Conservation (phyloP, 805 yeast genomes). For the Ogataea chonburiensis region DNA sequence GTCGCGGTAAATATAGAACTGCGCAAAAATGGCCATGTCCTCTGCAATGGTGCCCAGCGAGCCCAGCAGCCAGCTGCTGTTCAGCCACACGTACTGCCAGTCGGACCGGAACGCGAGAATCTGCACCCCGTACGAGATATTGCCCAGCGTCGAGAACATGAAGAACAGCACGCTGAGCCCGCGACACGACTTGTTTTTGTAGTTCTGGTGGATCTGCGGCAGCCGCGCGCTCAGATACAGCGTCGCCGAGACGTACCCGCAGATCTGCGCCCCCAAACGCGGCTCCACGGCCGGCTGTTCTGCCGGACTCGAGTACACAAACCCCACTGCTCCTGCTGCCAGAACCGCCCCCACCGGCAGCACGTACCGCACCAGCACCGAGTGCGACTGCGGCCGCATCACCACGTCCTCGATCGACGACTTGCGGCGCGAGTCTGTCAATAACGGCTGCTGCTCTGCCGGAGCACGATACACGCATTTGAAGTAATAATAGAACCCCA, state of each 20-base stretch:
- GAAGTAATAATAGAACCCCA: slow-evolving; percentile 64
- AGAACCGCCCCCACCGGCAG: slow-evolving; percentile 63
- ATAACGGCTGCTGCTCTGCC: slow-evolving; percentile 36
- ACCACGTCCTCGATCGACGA: slow-evolving; percentile 53
- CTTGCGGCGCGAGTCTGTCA: slow-evolving; percentile 37
- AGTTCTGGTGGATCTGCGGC: slow-evolving; percentile 86
- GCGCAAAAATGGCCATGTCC: slow-evolving; percentile 63
- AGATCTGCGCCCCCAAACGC: slow-evolving; percentile 56
- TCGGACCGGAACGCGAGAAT: slow-evolving; percentile 67
- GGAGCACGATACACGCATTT: slow-evolving; percentile 36
- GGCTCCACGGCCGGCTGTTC: slow-evolving; percentile 31
- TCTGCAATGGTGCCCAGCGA: slow-evolving; percentile 75
- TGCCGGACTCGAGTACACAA: slow-evolving; percentile 43
- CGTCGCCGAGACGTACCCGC: slow-evolving; percentile 69
- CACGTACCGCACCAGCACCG: slow-evolving; percentile 49
- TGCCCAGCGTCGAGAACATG: slow-evolving; percentile 71
- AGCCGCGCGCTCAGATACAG: slow-evolving; percentile 67
- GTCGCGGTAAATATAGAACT: slow-evolving; percentile 60
- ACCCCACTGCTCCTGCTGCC: slow-evolving; percentile 63
- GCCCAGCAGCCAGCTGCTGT: slow-evolving; percentile 76
- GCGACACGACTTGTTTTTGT: slow-evolving; percentile 70
- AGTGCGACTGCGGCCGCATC: slow-evolving; percentile 45
- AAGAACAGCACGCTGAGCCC: slow-evolving; percentile 86
- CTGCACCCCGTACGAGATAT: slow-evolving; percentile 72
- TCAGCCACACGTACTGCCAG: slow-evolving; percentile 53